Base-by-base conservation (phyloP, 768 basidiomycete genomes). In the Termitomyces sp. region DNA sequence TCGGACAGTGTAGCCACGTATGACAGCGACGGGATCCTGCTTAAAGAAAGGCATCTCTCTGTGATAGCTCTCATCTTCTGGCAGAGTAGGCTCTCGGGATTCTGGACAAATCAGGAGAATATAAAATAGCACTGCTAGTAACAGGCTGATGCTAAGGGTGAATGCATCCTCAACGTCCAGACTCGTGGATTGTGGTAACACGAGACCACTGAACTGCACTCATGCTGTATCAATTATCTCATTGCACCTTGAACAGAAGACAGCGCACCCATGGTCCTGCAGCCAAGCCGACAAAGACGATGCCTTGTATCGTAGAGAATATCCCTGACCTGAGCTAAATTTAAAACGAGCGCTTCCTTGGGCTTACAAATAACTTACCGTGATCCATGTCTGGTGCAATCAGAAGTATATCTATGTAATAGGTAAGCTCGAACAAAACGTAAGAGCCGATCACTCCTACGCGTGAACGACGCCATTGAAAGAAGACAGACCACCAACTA, bases 211-310 rank as follows among this genome's bases (percentile, higher is more conserved):
- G 51, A 79, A 65, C 79, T 79, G 58, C 44, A 46, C 16, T 26
- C 18, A 30, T 8, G 10, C 20, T 28, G 6, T 30, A 36, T 57
- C 44, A 50, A n/a, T 33, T 13, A 20, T 38, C n/a, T 10, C 30
- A 20, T 22, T 32, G 9, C 32, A 33, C 5, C 14, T 52, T 28
- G 22, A 32, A 38, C 41, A 44, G 44, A 45, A 52, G 24, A 73
- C 35, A 76, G 44, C 87, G 77, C 55, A 94, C 78, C 68, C 85
- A 81, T 28, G 94, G 93, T 0, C 94, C 94, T 2, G 84, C 64
- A 0, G 93, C 84, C 55, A 94, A 77, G 5, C 93, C 94, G 36
- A 86, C 69, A 73, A 85, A 92, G 48, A 87, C 78, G 55, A 91
- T 83, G 3, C 93, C 94, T 56, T 84, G 80, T 51, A 93, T 80